These are phyloP conservation scores for Talaromyces sp. DNA, from an alignment of 2,329 filamentous ascomycete species.

Conservation along the genomic window DNA sequence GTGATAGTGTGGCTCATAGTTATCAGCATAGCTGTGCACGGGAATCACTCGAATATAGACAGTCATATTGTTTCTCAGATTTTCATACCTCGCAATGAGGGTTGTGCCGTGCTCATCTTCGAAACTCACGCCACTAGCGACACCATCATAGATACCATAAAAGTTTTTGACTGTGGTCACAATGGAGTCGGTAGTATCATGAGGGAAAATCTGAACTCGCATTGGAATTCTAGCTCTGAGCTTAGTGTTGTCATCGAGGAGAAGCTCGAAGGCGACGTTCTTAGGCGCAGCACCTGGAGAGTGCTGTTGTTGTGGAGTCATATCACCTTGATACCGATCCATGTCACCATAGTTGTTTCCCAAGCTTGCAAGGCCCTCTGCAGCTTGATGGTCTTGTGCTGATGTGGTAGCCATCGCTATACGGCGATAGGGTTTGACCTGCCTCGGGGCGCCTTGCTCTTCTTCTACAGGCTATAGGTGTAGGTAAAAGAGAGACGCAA, in stretches of 20 bases:
- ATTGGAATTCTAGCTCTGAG: slow-evolving; percentile 61
- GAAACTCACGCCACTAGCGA: slow-evolving; percentile 83
- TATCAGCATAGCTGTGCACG: slow-evolving; percentile 51
- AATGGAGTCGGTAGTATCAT: slow-evolving; percentile 96
- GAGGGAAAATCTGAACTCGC: slow-evolving; percentile 80
- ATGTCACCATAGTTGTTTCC: slow-evolving; percentile 30
- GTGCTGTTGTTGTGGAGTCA: slow-evolving; percentile 29
- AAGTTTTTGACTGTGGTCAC: slow-evolving; percentile 99
- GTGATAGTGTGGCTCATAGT: slow-evolving; percentile 46
- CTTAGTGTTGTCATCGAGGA: slow-evolving; percentile 57
- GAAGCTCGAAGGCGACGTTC: slow-evolving; percentile 62
- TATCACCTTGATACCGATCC: slow-evolving; percentile 26
- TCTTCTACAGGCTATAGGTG: slow-evolving; percentile 7
- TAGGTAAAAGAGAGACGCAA: not conserved
- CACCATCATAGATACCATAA: slow-evolving; percentile 86
- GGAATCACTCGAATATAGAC: slow-evolving; percentile 84
- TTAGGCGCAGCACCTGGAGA: slow-evolving; percentile 48
- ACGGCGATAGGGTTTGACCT: slow-evolving; percentile 24
- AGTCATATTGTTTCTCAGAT: slow-evolving; percentile 86
- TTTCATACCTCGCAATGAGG: slow-evolving; percentile 93
- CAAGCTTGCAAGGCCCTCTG: slow-evolving; percentile 27
- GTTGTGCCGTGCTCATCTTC: slow-evolving; percentile 86
- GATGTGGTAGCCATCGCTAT: slow-evolving; percentile 34
- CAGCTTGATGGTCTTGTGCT: slow-evolving; percentile 29
- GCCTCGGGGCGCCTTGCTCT: slow-evolving; percentile 13